phyloP scores from a whole-genome alignment of 768 basidiomycete species.

The Neoboletus subvelutipes region DNA sequence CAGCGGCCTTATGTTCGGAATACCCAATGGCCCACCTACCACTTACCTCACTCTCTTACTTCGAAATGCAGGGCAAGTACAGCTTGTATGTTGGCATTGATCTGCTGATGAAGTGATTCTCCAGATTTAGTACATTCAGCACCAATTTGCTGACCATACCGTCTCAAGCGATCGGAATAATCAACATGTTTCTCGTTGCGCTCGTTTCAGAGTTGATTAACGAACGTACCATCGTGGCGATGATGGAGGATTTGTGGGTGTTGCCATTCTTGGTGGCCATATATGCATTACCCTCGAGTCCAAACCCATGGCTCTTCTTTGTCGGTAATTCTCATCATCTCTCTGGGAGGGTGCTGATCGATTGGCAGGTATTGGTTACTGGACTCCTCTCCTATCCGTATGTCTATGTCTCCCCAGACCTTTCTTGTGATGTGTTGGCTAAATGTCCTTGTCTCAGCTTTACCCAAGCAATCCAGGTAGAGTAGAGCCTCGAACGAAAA shows the following conservation, averaged over 20 bases:
- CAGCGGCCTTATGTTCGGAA: slow-evolving; percentile 53
- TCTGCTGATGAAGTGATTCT: background rate
- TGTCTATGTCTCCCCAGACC: slow-evolving; percentile 12
- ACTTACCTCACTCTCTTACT: slow-evolving; percentile 62
- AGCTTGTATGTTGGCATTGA: background rate
- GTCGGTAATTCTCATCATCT: slow-evolving; percentile 30
- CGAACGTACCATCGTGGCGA: slow-evolving; percentile 53
- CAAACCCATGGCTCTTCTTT: slow-evolving; percentile 55
- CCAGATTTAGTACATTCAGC: slow-evolving; percentile 56
- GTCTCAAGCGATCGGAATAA: slow-evolving; percentile 47
- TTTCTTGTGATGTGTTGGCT: background rate
- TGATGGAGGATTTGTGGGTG: slow-evolving; percentile 57
- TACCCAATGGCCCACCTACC: slow-evolving; percentile 46
- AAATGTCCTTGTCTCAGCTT: slow-evolving; percentile 29
- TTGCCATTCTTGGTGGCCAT: slow-evolving; percentile 61
- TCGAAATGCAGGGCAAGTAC: slow-evolving; percentile 46
- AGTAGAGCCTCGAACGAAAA: background rate
- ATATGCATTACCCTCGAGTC: slow-evolving; percentile 45
- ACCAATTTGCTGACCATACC: slow-evolving; percentile 65
- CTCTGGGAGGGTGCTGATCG: background rate
- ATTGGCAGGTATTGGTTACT: slow-evolving; percentile 39
- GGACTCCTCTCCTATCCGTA: slow-evolving; percentile 48
- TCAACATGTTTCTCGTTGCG: slow-evolving; percentile 51
- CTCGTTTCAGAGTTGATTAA: slow-evolving; percentile 52
- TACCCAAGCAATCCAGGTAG: slow-evolving; percentile 50